These are phyloP conservation scores for Oleoguttula mirabilis DNA, from an alignment of 495 filamentous ascomycete genomes.

Conservation along the genomic window DNA sequence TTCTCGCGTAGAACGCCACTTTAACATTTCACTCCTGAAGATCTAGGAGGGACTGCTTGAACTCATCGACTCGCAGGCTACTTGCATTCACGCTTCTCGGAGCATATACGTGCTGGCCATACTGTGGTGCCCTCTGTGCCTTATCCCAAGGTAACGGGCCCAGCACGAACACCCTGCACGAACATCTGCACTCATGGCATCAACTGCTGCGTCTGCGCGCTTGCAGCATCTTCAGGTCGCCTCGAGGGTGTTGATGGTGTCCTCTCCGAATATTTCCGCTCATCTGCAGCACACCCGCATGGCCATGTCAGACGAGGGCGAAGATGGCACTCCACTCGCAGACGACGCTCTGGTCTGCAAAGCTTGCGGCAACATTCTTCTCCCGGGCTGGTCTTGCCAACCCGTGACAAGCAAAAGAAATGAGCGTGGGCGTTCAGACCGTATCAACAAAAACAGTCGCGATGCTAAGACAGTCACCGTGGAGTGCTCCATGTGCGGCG, in stretches of 20 bases:
- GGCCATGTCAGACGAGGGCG: constrained; percentile 30
- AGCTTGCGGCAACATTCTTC: constrained; percentile 40
- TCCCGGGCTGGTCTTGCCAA: constrained; percentile 34
- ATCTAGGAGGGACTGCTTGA: too few relatives aligned
- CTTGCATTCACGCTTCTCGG: too few relatives aligned
- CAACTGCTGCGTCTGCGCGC: too few relatives aligned
- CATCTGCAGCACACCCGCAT: constrained; percentile 35
- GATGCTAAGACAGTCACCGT: constrained; percentile 2
- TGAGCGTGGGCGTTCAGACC: neutral
- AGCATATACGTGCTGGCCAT: too few relatives aligned
- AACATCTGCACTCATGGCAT: too few relatives aligned
- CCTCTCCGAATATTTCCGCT: constrained; percentile 39
- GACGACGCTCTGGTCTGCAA: constrained; percentile 35
- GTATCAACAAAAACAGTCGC: too few relatives aligned
- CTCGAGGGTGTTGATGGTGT: constrained; percentile 30
- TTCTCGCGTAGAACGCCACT: too few relatives aligned
- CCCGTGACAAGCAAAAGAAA: neutral
- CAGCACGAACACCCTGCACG: too few relatives aligned
- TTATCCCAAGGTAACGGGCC: too few relatives aligned
- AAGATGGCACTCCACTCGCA: constrained; percentile 33
- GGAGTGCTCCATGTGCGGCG: constrained; percentile 4
- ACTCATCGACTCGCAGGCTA: too few relatives aligned
- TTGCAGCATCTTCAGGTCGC: constrained; percentile 23
- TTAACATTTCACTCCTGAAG: too few relatives aligned
- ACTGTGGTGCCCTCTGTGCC: too few relatives aligned